Percentiles rank a stretch among this genome's conserved stretches.
These are phyloP conservation scores for Aspergillus ellipticus DNA, from an alignment of 495 filamentous ascomycete genomes.

Conservation along the genomic window DNA sequence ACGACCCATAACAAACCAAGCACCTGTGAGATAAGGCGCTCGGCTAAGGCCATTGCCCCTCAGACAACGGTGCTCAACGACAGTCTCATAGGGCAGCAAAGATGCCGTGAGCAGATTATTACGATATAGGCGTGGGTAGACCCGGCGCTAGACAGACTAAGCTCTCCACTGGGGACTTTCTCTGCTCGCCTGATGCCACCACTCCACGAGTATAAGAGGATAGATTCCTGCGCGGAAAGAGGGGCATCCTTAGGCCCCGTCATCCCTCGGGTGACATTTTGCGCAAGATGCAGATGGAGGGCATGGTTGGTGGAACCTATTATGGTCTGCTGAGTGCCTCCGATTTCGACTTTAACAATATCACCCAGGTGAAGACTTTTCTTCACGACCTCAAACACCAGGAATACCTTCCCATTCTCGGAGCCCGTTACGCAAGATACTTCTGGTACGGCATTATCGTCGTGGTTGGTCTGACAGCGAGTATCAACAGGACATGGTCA, in stretches of 20 bases:
- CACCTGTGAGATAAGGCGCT: no score
- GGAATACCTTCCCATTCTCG: background rate
- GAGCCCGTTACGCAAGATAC: background rate
- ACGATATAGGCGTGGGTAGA: background rate
- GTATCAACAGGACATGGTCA: background rate
- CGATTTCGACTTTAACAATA: background rate
- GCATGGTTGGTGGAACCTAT: background rate
- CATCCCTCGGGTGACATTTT: background rate
- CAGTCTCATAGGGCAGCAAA: background rate
- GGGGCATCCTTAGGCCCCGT: background rate
- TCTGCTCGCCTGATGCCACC: no score
- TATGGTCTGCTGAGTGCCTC: background rate
- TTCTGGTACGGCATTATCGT: background rate
- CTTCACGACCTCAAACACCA: background rate
- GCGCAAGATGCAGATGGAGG: background rate
- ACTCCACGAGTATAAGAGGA: background rate
- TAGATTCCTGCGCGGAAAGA: background rate
- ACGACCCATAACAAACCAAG: no score
- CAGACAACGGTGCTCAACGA: background rate
- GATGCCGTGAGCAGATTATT: slow-evolving; percentile 1
- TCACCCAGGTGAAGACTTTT: background rate
- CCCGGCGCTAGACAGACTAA: background rate
- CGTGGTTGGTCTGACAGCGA: background rate
- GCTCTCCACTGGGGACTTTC: background rate
- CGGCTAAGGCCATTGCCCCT: background rate